A percentile compares a stretch with the other conserved stretches of the same genome.
Evolutionary conservation across 495 filamentous ascomycete species (phyloP).

Genomic region (Penicillium lagena): DNA sequence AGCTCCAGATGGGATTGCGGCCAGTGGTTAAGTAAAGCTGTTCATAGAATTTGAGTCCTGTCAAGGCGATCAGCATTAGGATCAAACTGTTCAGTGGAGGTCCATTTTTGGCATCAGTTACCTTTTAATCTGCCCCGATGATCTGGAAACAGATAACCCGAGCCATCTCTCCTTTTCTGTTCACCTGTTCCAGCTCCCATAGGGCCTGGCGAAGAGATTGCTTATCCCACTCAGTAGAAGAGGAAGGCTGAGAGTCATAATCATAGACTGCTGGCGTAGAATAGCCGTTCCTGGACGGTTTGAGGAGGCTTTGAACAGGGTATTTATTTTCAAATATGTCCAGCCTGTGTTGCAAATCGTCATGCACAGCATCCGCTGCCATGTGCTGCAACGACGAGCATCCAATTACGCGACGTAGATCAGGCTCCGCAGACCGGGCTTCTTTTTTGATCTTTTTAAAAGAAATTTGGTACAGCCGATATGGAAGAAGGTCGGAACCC

Average conservation of each 20-base stretch:
- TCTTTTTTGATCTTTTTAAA: conserved; percentile 22
- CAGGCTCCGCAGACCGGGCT: conserved; percentile 14
- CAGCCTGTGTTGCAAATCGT: conserved; percentile 15
- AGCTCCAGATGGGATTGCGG: too few relatives aligned
- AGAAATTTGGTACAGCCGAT: conserved; percentile 17
- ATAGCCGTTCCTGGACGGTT: conserved; percentile 8
- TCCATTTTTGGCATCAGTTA: too few relatives aligned
- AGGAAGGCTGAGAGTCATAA: not conserved
- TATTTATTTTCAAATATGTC: conserved; percentile 5
- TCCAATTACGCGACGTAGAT: conserved; percentile 16
- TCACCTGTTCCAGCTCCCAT: conserved; percentile 12
- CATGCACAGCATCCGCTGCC: conserved; percentile 5
- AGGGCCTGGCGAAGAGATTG: conserved; percentile 13
- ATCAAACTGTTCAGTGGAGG: too few relatives aligned
- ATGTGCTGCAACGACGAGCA: conserved; percentile 17
- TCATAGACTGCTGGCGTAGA: conserved; percentile 10
- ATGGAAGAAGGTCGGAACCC: conserved; percentile 18
- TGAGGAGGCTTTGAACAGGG: conserved; percentile 1
- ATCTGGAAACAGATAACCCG: conserved; percentile 16
- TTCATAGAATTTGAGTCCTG: too few relatives aligned
- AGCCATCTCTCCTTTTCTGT: conserved; percentile 12
- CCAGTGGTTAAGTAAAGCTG: too few relatives aligned
- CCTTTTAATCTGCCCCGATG: conserved; percentile 3
- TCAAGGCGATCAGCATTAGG: too few relatives aligned
- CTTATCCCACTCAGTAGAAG: conserved; percentile 8